Conservation (phyloP, 2,329 filamentous ascomycete species). For the Claviceps pazoutovae region DNA sequence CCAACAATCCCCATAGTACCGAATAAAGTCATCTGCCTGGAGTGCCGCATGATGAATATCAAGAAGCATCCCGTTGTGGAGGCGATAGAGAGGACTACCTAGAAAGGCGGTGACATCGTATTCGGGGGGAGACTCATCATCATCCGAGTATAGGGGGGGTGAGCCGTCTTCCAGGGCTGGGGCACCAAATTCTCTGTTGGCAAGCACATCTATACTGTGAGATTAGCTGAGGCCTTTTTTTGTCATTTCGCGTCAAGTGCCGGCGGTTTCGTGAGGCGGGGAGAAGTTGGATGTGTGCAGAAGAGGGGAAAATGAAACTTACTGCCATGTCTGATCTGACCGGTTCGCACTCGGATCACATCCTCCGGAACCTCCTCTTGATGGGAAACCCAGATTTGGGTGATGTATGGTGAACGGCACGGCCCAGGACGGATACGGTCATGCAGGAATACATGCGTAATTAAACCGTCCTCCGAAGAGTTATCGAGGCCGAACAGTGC, state of each 20-base stretch:
- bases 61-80: background rate
- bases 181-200: background rate
- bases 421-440: background rate
- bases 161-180: background rate
- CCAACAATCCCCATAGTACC: background rate
- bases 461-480: too few species aligned
- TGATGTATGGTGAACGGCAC: background rate
- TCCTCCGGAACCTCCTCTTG: too few species aligned
- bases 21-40: background rate
- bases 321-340: background rate
- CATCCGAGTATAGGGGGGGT: background rate
- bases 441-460: background rate
- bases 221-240: background rate
- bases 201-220: background rate
- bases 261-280: background rate
- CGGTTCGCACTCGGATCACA: background rate
- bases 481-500: background rate
- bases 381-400: background rate
- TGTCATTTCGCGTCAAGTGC: background rate
- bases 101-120: background rate
- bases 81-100: background rate
- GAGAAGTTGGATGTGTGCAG: background rate
- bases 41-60: background rate
- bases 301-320: background rate
- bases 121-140: background rate